A percentile compares a stretch with the other conserved stretches of the same genome.
Conservation (phyloP, 2,329 filamentous ascomycete genomes). For the Thielaviopsis populi region DNA sequence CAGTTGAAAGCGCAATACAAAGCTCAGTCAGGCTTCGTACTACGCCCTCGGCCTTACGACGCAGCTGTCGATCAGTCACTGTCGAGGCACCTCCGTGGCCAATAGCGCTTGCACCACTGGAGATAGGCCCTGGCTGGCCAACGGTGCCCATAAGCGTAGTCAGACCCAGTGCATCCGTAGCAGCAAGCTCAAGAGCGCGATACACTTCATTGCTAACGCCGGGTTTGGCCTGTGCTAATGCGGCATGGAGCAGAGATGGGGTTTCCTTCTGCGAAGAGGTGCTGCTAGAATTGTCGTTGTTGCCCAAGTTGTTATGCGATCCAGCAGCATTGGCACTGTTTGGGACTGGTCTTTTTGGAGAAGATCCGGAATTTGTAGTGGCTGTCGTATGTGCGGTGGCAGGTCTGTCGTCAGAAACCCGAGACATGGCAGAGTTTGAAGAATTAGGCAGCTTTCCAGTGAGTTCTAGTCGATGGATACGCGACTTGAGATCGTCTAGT, state of each 20-base stretch:
- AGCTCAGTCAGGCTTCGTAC: constrained; percentile 88
- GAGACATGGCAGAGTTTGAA: constrained; percentile 64
- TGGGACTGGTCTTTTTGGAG: constrained; percentile 50
- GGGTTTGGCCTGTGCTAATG: constrained; percentile 61
- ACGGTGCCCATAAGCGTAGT: constrained; percentile 61
- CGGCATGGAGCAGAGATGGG: constrained; percentile 67
- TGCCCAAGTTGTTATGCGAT: constrained; percentile 25
- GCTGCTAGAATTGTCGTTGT: constrained; percentile 30
- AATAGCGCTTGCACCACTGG: constrained; percentile 49
- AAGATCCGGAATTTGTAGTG: constrained; percentile 73
- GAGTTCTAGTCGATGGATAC: constrained; percentile 78
- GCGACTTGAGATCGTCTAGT: constrained; percentile 83
- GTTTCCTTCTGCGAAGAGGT: constrained; percentile 38
- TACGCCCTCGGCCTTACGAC: constrained; percentile 81
- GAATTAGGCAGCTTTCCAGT: constrained; percentile 76
- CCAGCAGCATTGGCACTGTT: constrained; percentile 32
- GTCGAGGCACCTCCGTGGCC: constrained; percentile 31
- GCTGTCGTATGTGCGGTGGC: constrained; percentile 80
- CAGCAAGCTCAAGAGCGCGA: constrained; percentile 63
- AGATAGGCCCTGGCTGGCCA: constrained; percentile 53
- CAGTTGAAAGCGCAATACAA: constrained; percentile 66
- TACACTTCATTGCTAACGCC: constrained; percentile 59
- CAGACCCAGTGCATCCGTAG: constrained; percentile 65
- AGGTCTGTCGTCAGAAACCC: constrained; percentile 64
- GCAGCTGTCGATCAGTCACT: constrained; percentile 66